Evolutionary conservation across 78 protist species (phyloP).

Genomic region (Dictyostelium brefeldianum): DNA sequence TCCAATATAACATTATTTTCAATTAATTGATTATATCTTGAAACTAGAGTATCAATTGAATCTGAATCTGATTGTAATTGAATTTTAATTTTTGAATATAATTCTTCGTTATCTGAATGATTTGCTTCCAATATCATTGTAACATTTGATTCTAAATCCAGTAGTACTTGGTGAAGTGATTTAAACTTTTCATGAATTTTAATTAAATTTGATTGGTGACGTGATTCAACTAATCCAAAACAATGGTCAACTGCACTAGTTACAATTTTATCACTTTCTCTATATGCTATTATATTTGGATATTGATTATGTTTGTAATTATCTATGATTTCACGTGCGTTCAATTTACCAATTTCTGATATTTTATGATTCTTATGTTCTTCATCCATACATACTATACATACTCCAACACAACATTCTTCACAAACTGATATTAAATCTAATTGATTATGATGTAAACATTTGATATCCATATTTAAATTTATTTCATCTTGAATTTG

Average conservation of each 20-base stretch:
- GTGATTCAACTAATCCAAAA: not conserved
- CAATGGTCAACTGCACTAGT: not conserved
- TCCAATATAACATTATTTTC: not conserved
- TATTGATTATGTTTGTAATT: not conserved
- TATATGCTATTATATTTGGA: slow-evolving; percentile 10
- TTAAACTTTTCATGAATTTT: slow-evolving; percentile 10
- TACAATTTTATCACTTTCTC: slow-evolving; percentile 15
- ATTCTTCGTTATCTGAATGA: not conserved
- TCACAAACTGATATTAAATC: slow-evolving; percentile 5
- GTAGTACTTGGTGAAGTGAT: not conserved
- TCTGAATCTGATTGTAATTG: not conserved
- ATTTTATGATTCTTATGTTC: not conserved
- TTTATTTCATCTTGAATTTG: slow-evolving; percentile 7
- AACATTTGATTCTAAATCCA: slow-evolving; percentile 15
- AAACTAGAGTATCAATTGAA: not conserved
- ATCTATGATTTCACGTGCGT: not conserved
- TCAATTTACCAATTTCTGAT: slow-evolving; percentile 3
- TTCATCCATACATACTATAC: not conserved
- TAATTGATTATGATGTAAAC: not conserved
- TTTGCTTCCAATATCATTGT: slow-evolving; percentile 1
- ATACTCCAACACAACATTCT: not conserved
- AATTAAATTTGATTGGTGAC: slow-evolving; percentile 12
- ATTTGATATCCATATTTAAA: slow-evolving; percentile 13
- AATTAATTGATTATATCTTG: not conserved
- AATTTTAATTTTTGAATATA: not conserved